Base-by-base conservation (phyloP, 345 rosid species). In the Isatis tinctoria region DNA sequence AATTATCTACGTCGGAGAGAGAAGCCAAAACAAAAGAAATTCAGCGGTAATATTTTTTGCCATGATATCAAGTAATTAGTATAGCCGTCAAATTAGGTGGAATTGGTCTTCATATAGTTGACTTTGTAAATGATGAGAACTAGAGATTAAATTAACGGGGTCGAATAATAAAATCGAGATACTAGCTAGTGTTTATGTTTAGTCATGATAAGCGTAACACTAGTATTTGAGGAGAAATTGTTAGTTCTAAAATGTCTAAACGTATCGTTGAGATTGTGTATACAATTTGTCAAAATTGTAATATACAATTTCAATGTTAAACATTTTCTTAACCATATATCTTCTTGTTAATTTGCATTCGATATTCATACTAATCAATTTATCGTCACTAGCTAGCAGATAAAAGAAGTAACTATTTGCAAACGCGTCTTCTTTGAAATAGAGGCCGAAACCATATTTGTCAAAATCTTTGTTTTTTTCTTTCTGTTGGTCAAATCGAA, bases 371-470 rank as follows among this genome's bases (percentile, higher is more conserved):
- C 3, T 11, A 48, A 37, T 18, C 28, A 8, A 6, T 18, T 5
- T 28, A 28, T 35, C 4, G 10, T 52, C 18, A 9, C 9, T 3
- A 27, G 32, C 9, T 3, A 27, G 32, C 41, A 10, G 33, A 54
- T 36, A 54, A 33, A 54, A 28, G 4, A 62, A 9, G 48, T 45
- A 65, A 56, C 20, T 43, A 44, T 33, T 3, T 58, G 33, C 20
- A 65, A 74, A 65, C 52, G 52, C 59, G 72, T 65, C 49, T 56
- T 45, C 28, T 43, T 35, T 65, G 37, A 45, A 20, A 22, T 44
- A 22, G 26, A 54, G 16, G 57, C 20, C 47, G 30, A 32, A 53
- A 63, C 12, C 10, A 37, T 37, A 33, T 56, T 22, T 22, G 24
- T 4, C 43, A 13, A 49, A 4, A 36, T 44, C 45, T 58, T 9